Percentiles rank a stretch among this genome's conserved stretches.
Conservation (phyloP, 1,284 basidiomycete genomes). For the Ustilago trichophora region DNA sequence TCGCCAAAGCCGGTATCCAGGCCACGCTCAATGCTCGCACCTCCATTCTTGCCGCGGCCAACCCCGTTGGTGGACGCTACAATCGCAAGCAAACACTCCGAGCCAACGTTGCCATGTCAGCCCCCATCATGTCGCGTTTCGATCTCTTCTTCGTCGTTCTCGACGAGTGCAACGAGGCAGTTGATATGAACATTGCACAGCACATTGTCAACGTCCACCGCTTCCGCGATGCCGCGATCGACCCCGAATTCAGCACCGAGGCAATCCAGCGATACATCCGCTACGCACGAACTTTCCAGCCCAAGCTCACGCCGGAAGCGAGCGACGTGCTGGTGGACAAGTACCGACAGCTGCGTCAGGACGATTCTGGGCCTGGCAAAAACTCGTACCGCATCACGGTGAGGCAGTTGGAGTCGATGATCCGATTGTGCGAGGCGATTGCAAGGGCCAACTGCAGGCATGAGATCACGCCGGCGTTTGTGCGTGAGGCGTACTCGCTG, state of each 20-base stretch:
- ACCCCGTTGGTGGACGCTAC: constrained; percentile 94
- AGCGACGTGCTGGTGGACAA: constrained; percentile 94
- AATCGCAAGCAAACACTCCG: constrained; percentile 92
- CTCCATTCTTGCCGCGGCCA: constrained; percentile 96
- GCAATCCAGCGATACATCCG: constrained; percentile 95
- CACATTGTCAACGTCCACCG: constrained; percentile 99
- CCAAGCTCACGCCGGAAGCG: constrained; percentile 82
- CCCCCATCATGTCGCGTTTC: constrained; percentile 99
- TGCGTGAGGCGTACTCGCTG: constrained; percentile 92
- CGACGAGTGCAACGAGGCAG: constrained; percentile 94
- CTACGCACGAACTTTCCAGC: constrained; percentile 94
- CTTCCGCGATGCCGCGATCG: constrained; percentile 91
- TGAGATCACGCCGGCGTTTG: constrained; percentile 81
- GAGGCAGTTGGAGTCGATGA: constrained; percentile 95
- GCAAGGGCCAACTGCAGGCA: constrained; percentile 93
- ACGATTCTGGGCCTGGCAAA: constrained; percentile 82
- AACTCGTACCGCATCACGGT: constrained; percentile 97
- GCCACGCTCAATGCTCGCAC: constrained; percentile 97
- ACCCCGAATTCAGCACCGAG: constrained; percentile 96
- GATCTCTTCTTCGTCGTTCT: constrained; percentile 98
- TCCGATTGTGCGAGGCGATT: constrained; percentile 94
- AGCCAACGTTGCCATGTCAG: constrained; percentile 97
- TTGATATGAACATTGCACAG: constrained; percentile 90
- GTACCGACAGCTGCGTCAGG: constrained; percentile 89
- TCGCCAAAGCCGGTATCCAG: constrained; percentile 98